A percentile compares a stretch with the other conserved stretches of the same genome.
phyloP scores from a whole-genome alignment of 495 filamentous ascomycete species.

The Bacidia gigantensis region DNA sequence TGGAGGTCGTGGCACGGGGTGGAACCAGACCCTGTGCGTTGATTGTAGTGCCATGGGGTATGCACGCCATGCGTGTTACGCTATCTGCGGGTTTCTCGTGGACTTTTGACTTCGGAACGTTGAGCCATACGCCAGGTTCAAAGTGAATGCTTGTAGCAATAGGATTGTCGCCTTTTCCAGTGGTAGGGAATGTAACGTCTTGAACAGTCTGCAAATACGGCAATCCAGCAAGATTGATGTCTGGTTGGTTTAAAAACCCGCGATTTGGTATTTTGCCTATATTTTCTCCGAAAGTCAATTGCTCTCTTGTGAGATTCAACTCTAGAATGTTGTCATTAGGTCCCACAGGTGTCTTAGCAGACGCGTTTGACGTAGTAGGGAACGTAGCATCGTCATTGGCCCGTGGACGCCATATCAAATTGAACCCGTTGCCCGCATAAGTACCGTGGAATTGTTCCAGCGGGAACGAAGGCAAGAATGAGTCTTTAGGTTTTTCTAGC shows the following conservation, averaged over 20 bases:
- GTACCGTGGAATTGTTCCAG: too few relatives aligned
- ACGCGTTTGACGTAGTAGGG: too few relatives aligned
- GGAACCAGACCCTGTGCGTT: slow-evolving; percentile 20
- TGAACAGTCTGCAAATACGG: slow-evolving; percentile 15
- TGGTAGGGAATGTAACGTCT: slow-evolving; percentile 10
- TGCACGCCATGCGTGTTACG: slow-evolving; percentile 21
- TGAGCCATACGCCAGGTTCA: slow-evolving; percentile 19
- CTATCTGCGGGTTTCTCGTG: slow-evolving; percentile 9
- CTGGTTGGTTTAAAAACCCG: slow-evolving; percentile 9
- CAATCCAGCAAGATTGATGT: slow-evolving; percentile 16
- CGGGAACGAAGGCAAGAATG: slow-evolving; percentile 1
- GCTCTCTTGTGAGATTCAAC: too few relatives aligned
- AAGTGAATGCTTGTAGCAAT: slow-evolving; percentile 15
- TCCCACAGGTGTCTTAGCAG: too few relatives aligned
- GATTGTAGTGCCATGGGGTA: slow-evolving; percentile 25
- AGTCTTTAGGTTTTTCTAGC: slow-evolving; percentile 2
- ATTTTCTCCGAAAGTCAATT: too few relatives aligned
- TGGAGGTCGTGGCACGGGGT: too few relatives aligned
- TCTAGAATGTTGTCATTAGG: too few relatives aligned
- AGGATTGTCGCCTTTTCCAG: slow-evolving; percentile 15
- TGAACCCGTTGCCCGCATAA: too few relatives aligned
- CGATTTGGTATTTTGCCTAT: too few relatives aligned
- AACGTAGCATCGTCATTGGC: too few relatives aligned
- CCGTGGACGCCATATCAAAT: too few relatives aligned
- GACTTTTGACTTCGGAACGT: slow-evolving; percentile 13